Base-by-base conservation (phyloP, 2,329 filamentous ascomycete species). In the Penicillium sp. region DNA sequence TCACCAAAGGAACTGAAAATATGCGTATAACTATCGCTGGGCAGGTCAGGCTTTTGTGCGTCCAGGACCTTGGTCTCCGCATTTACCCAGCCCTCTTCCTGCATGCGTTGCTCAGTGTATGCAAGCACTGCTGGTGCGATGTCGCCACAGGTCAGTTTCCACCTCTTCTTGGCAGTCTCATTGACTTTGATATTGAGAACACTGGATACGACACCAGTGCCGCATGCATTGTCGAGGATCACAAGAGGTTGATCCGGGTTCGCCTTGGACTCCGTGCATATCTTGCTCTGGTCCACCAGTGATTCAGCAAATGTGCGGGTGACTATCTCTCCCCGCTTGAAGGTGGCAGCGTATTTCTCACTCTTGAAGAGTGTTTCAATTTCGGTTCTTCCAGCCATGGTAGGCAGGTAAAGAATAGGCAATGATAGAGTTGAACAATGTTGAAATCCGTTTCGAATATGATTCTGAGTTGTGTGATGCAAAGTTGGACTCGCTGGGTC, bases 191-290 rank as follows among this genome's bases (percentile, higher is more conserved):
- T 60, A 48, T 78, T 72, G 12, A 81, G 57, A 22, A 74, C 62
- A 8, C 74, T 71, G 1, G 74, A 75, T 11, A 80, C 67, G 13
- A 79, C 69, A 0, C 79, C 80, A 3, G 72, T 70, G 0, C 80
- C 80, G 47, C 79, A 82, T 6, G 76, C 79, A 53, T 74, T 75
- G 50, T 83, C 80, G 10, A 83, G 60, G 19, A 82, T 52, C 7
- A 64, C 55, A 2, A 70, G 54, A 12, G 63, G 56, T 9, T 46
- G 43, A 9, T 60, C 43, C 11, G 46, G 51, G 16, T 52, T 50
- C 9, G 54, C 39, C 19, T 57, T 46, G 2, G 58, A 46, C 4
- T 51, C n/a, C 4, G 33, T 30, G 18, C 46, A 14, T 4, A 72
- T 30, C 11, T 62, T 61, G 35, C 62, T 62, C 28, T 66, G 63